Base-by-base conservation (phyloP, 441 rosid species). In the Eruca vesicaria region DNA sequence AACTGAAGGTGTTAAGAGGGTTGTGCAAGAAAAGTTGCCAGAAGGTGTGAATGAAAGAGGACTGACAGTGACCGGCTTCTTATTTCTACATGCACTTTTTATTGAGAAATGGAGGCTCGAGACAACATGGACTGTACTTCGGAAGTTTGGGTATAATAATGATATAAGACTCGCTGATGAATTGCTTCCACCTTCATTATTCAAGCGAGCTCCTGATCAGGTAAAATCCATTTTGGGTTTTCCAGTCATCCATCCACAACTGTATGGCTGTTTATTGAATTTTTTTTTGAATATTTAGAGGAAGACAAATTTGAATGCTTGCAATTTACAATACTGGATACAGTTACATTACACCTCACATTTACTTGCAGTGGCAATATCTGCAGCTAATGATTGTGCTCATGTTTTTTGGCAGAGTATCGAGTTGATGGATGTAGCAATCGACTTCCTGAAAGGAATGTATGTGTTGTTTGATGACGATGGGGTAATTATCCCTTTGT, bases 31-130 rank as follows among this genome's bases (percentile, higher is more conserved):
- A 52, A 95, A 90, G 81, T 75, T 93, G 83, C 81, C 85, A 20
- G 96, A 89, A 86, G 99, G 99, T 68, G 98, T 95, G 77, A 90
- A 85, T 80, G 97, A 93, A 60, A 85, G 84, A 58, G 99, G 99
- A 32, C 94, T 95, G 57, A 93, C 98, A 10, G 81, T 93, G 83
- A 89, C 92, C 2, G 99, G 99, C 18, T 95, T 95, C 81, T 91
- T 95, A 56, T 95, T 93, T 80, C 90, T 95, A 70, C 99, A 95
- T 82, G 98, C 97, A 65, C 77, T 95, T 48, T 95, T 95, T 82
- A 93, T 93, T 41, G 99, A 93, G 78, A 95, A 89, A 82, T 95
- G 99, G 69, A 93, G 98, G 63, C 91, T 95, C 4, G 97, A 95
- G 92, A 90, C 98, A 50, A 91, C 97, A 8, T 93, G 99, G 96